A percentile compares a stretch with the other conserved stretches of the same genome.
Evolutionary conservation across 192 early-diverging fungal species (phyloP).

Genomic region (Anaeromyces robustus): DNA sequence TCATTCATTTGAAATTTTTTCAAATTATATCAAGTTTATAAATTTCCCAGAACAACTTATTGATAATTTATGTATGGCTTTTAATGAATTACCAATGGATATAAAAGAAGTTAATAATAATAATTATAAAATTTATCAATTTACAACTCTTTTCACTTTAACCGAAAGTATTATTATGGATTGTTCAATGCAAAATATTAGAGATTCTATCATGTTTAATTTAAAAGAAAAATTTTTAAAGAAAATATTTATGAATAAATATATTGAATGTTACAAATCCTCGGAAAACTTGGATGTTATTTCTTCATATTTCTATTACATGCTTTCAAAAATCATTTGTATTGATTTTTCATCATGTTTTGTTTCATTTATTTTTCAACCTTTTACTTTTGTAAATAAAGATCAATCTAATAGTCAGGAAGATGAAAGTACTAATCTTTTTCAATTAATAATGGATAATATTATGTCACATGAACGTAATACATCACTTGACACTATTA

Average conservation of each 20-base stretch:
- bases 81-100: not conserved
- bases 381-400: not conserved
- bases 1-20: not conserved
- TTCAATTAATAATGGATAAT: not conserved
- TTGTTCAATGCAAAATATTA: not conserved
- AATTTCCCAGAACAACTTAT: not conserved
- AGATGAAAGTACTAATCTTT: not conserved
- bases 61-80: not conserved
- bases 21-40: not conserved
- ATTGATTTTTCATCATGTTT: not conserved
- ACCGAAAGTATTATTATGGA: not conserved
- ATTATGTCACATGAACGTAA: not conserved
- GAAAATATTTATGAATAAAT: not conserved
- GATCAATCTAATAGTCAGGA: too few relatives aligned
- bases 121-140: not conserved
- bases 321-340: not conserved
- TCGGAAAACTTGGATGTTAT: not conserved
- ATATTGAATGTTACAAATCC: not conserved
- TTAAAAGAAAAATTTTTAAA: not conserved
- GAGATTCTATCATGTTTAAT: not conserved
- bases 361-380: not conserved
- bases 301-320: not conserved
- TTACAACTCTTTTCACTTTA: not conserved
- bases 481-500: not conserved
- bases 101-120: not conserved